Evolutionary conservation across 2,329 filamentous ascomycete species (phyloP), one percentile per base, ranked within the genome.

Genomic region (Saccharata proteae): DNA sequence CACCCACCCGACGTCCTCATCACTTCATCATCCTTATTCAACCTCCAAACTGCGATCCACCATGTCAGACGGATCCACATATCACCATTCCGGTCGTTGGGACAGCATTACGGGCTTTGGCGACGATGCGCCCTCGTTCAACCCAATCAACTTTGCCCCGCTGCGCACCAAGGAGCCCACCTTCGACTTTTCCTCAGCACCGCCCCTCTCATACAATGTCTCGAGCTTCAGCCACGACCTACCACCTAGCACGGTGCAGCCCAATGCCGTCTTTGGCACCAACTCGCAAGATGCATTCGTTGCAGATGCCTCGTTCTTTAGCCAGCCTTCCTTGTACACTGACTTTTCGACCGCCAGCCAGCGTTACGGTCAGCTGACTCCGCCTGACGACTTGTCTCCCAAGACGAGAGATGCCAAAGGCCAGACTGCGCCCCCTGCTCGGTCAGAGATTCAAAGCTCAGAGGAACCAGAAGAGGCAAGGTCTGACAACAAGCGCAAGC

Each of bases 361-460:
- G 16, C 26, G 26, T 4, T 51, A 44, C 22, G 52, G 52, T 17
- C 52, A 55, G 32, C 39, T 55, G 27, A 56, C 52, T 6, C 52
- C 52, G 2, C 52, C 52, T 3, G 51, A 55, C 12, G 49, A 56
- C 9, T 39, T 43, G 16, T 54, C 51, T 2, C 51, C 51, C 7
- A 28, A 30, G 25, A 19, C 21, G 9, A n/a, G 12, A 10, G 20
- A 14, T 6, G 11, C 10, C 3, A 21, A 16, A 5, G 9, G 10
- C n/a, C n/a, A n/a, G n/a, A n/a, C n/a, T n/a, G n/a, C n/a, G n/a
- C n/a, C n/a, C n/a, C n/a, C n/a, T 5, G 23, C 19, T 4, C 11
- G 7, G 11, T 7, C 9, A 9, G 18, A 16, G 4, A 4, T 3
- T 10, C 17, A 32, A 3, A 18, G 8, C 10, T 11, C 14, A 24